phyloP scores from a whole-genome alignment of 2,329 filamentous ascomycete species.

The Daldinia sp. region DNA sequence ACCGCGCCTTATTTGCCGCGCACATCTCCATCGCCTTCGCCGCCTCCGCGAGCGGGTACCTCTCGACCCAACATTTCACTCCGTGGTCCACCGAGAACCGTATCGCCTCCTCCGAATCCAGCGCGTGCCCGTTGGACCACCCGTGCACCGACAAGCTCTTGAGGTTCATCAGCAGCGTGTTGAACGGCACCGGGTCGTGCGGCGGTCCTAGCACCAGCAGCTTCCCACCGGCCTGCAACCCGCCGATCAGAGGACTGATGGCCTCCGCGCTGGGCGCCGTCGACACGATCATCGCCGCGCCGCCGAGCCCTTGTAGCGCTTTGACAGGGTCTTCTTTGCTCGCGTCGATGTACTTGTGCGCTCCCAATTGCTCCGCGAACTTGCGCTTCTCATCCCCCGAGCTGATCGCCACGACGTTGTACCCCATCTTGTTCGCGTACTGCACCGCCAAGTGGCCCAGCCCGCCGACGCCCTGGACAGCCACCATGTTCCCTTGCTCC shows the following conservation, averaged over 20 bases:
- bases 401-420: conserved; percentile 76
- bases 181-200: conserved; percentile 59
- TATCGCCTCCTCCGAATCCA: conserved; percentile 75
- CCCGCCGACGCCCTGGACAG: conserved; percentile 78
- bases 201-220: conserved; percentile 68
- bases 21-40: conserved; percentile 60
- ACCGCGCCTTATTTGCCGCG: conserved; percentile 58
- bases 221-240: conserved; percentile 67
- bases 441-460: conserved; percentile 83
- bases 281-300: conserved; percentile 70
- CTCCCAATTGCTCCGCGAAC: conserved; percentile 73
- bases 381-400: conserved; percentile 74
- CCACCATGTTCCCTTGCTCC: conserved; percentile 65
- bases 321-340: conserved; percentile 62
- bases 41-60: conserved; percentile 68
- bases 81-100: conserved; percentile 71
- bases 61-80: conserved; percentile 75
- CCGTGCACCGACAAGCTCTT: conserved; percentile 72
- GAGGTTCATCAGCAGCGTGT: conserved; percentile 57
- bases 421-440: conserved; percentile 81
- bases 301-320: conserved; percentile 68
- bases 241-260: conserved; percentile 65
- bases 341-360: conserved; percentile 70
- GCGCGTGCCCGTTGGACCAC: conserved; percentile 71
- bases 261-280: conserved; percentile 72